Conservation (phyloP, 345 rosid species). For the Luvunga scandens region DNA sequence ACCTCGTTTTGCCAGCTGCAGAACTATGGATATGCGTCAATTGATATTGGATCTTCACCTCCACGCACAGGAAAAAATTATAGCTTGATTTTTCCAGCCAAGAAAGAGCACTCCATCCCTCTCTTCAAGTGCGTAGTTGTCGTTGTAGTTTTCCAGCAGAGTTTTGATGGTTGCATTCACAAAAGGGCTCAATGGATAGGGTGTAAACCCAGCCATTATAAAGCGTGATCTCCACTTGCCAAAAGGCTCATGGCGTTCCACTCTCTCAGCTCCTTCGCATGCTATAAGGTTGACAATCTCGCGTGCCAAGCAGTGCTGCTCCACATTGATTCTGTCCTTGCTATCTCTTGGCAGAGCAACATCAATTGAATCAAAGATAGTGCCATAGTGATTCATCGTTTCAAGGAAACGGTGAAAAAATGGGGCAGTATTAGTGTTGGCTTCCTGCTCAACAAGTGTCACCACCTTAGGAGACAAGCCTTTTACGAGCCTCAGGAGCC, state of each 20-base stretch:
- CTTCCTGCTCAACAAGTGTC: conserved; percentile 89
- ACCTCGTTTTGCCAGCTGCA: conserved; percentile 6
- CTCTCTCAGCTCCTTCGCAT: conserved; percentile 88
- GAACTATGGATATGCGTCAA: not conserved
- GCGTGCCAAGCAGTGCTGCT: conserved; percentile 96
- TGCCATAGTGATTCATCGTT: conserved; percentile 63
- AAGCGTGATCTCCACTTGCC: conserved; percentile 89
- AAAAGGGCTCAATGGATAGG: conserved; percentile 60
- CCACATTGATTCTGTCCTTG: conserved; percentile 80
- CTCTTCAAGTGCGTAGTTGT: conserved; percentile 73
- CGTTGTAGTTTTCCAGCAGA: conserved; percentile 59
- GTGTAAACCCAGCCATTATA: conserved; percentile 84
- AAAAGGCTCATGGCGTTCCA: conserved; percentile 79
- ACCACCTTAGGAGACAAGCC: conserved; percentile 79
- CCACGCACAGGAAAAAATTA: conserved; percentile 87
- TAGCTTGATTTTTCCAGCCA: conserved; percentile 83
- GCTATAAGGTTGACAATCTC: conserved; percentile 92
- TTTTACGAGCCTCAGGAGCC: conserved; percentile 69
- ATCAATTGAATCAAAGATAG: conserved; percentile 82
- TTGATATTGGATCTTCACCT: conserved; percentile 26
- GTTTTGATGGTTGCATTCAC: conserved; percentile 75
- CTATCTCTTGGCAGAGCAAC: conserved; percentile 67
- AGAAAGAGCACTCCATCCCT: conserved; percentile 72
- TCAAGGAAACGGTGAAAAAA: conserved; percentile 72
- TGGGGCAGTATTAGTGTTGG: conserved; percentile 80